Evolutionary conservation across 306 rosid genomes (phyloP), one percentile per base, ranked within the genome.

Genomic region (Canavalia ensiformis): DNA sequence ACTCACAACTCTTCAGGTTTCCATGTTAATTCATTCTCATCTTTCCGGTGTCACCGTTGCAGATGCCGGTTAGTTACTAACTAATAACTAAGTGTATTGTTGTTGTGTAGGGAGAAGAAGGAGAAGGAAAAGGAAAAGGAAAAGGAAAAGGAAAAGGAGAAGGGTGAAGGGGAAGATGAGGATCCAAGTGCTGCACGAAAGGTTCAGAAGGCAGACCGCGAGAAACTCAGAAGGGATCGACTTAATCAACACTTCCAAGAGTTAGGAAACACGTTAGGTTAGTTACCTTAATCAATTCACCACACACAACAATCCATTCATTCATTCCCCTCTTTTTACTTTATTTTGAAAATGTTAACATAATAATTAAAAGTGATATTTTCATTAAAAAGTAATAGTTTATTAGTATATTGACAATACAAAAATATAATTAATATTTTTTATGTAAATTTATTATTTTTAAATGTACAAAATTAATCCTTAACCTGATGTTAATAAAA

Each of bases 171-270:
- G 46, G 95, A 87, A 76, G 75, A 37, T 46, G 76, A 89, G 73
- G 95, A 90, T 87, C 88, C 95, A n/a, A 50, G 79, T 72, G 84
- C 85, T 30, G 89, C 91, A 8, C 88, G 93, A 51, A 95, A 90
- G 77, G 87, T 89, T 81, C 97, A 91, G 65, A 95, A 95, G 86
- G 99, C 98, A 6, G 97, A 93, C 85, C 94, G 99, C 2, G 97
- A 95, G 88, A 95, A 93, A 78, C 77, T 95, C 85, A 85, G 99
- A 84, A 91, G 97, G 75, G 97, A 91, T 85, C 88, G 92, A 67
- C 78, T 95, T 28, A 95, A 95, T 64, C 96, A 95, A 41, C 95
- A 90, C 39, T 95, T 95, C 77, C 89, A 78, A 6, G 91, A 91
- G 64, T 80, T 95, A 68, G 99, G 92, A 71, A 91, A 64, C 82